Percentiles rank a stretch among this genome's conserved stretches.
phyloP scores from a whole-genome alignment of 2,329 filamentous ascomycete genomes.

The Ceratocystis harringtonii region DNA sequence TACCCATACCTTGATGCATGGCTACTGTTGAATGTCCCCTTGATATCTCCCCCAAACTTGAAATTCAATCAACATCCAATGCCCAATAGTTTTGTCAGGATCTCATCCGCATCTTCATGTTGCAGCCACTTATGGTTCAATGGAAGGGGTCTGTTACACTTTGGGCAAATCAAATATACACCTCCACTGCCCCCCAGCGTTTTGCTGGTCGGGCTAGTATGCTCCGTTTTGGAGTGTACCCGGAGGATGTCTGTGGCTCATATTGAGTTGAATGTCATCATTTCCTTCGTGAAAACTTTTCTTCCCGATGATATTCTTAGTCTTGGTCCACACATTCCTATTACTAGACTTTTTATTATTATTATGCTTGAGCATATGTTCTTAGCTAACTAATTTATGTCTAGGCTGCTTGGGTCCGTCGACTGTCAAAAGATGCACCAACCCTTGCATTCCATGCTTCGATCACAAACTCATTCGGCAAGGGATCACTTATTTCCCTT shows the following conservation, averaged over 20 bases:
- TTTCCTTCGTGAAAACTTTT: slow-evolving; percentile 35
- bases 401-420: slow-evolving; percentile 83
- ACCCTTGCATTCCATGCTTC: slow-evolving; percentile 90
- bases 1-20: slow-evolving; percentile 8
- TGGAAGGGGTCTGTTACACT: slow-evolving; percentile 97
- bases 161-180: slow-evolving; percentile 77
- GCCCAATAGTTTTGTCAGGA: slow-evolving; percentile 77
- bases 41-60: not conserved
- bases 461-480: slow-evolving; percentile 92
- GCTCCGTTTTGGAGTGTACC: slow-evolving; percentile 81
- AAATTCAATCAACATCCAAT: slow-evolving; percentile 16
- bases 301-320: slow-evolving; percentile 79
- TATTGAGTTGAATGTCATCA: slow-evolving; percentile 93
- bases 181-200: slow-evolving; percentile 26
- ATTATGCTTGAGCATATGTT: slow-evolving; percentile 16
- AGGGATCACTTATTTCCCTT: slow-evolving; percentile 82
- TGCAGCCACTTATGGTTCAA: slow-evolving; percentile 34
- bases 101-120: slow-evolving; percentile 27
- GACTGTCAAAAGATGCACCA: slow-evolving; percentile 77
- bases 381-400: slow-evolving; percentile 19
- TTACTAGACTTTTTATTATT: slow-evolving; percentile 6
- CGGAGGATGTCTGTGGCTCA: slow-evolving; percentile 62
- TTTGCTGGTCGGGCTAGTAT: slow-evolving; percentile 43
- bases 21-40: not conserved
- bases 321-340: slow-evolving; percentile 72